These are phyloP conservation scores for Ailanthus altissimus DNA, from an alignment of 345 rosid species.

Conservation along the genomic window DNA sequence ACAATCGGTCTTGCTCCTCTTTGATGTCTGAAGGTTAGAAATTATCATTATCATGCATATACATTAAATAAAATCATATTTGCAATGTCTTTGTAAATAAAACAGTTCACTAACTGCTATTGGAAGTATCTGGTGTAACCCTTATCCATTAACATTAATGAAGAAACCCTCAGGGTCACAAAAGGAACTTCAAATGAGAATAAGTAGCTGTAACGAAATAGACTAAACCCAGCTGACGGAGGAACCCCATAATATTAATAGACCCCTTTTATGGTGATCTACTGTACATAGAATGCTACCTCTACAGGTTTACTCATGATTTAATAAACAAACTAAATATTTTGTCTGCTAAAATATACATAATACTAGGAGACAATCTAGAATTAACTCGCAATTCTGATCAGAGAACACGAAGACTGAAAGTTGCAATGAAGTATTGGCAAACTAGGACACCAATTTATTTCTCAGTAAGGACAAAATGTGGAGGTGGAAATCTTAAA, in stretches of 20 bases:
- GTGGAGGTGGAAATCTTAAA: neutral
- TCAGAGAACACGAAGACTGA: neutral
- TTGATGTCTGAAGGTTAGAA: slow-evolving; percentile 55
- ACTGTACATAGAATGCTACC: neutral
- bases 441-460: neutral
- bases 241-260: neutral
- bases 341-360: neutral
- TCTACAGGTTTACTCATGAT: neutral
- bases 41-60: slow-evolving; percentile 3
- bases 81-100: neutral
- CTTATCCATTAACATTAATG: neutral
- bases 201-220: neutral
- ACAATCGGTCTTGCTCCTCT: slow-evolving; percentile 34
- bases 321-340: slow-evolving; percentile 1
- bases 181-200: neutral
- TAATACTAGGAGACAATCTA: neutral
- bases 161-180: neutral
- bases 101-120: slow-evolving; percentile 4
- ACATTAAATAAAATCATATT: neutral
- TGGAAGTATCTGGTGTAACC: neutral
- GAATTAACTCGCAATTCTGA: neutral
- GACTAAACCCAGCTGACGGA: neutral
- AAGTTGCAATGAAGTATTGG: neutral
- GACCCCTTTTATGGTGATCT: neutral
- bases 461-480: neutral